Evolutionary conservation across 768 basidiomycete genomes (phyloP).

Genomic region (Termitomyces sp.): DNA sequence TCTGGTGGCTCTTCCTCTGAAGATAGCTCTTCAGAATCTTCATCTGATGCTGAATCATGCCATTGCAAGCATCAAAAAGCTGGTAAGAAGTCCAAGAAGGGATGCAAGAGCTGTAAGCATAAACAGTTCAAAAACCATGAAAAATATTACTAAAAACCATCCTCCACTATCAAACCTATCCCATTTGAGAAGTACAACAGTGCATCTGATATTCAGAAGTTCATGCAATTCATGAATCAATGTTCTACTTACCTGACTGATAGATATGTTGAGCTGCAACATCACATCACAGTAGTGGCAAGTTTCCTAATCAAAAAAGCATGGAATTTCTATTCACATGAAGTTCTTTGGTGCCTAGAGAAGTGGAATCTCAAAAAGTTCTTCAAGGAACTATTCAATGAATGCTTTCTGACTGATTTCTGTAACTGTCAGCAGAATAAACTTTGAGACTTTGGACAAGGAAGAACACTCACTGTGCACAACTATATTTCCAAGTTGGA

Average conservation of each 20-base stretch:
- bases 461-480: background rate
- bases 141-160: too few relatives aligned
- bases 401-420: background rate
- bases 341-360: background rate
- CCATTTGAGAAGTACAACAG: conserved; percentile 16
- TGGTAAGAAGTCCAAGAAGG: background rate
- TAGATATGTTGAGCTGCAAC: background rate
- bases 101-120: background rate
- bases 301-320: background rate
- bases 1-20: background rate
- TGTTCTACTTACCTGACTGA: conserved; percentile 11
- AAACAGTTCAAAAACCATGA: background rate
- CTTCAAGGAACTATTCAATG: background rate
- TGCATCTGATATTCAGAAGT: background rate
- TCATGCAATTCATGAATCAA: conserved; percentile 15
- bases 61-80: too few relatives aligned
- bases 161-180: conserved; percentile 10
- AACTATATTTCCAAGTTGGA: background rate
- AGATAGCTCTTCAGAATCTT: background rate
- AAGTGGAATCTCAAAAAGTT: background rate
- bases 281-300: background rate
- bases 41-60: too few relatives aligned
- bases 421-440: background rate
- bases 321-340: background rate
- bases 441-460: conserved; percentile 19